Base-by-base conservation (phyloP, 2,329 filamentous ascomycete genomes). In the Leptographium wingfieldii region DNA sequence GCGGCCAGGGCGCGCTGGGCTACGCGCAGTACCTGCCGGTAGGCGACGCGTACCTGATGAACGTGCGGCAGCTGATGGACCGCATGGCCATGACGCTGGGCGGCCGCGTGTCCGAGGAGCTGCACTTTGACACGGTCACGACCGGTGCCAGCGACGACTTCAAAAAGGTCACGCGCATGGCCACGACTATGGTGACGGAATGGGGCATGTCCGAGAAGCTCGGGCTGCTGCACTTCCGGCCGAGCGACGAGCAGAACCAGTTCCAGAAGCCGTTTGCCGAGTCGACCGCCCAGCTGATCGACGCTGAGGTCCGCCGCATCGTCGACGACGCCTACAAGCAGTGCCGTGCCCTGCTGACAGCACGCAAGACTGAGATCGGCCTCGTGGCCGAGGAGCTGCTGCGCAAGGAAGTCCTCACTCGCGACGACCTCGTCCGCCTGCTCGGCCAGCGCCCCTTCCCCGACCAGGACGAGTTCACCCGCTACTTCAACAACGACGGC, bases 11-110 rank as follows among this genome's bases (percentile, higher is more conserved):
- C 43, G 91, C 92, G 31, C 80, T 99, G 19, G 94, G 94, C 10
- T 99, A 99, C 70, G 94, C 94, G 1, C 94, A 99, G 73, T 97
- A 97, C 72, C 81, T 99, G n/a, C 94, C 94, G 0, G 81, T 86
- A 27, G 85, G 86, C 60, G 94, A 99, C 70, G 90, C 90, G 10
- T 97, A 97, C 72, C 82, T 99, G 64, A 94, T 99, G 92, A 96
- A 87, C 69, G 86, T 90, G 64, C 86, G 92, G 71, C 94, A 99
- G 75, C 80, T 99, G 51, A 96, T 97, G 90, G 94, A 99, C 73
- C 91, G 94, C 67, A 99, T 99, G 94, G 94, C 94, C 65, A 99
- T 99, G 94, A 96, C 92, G 2, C 85, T 99, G 59, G 94, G 92
- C 67, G 94, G 94, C 1, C 90, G 94, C 65, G 88, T 99, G 29